phyloP scores from a whole-genome alignment of 305 asterid species.

The Fraxinus latifolia region DNA sequence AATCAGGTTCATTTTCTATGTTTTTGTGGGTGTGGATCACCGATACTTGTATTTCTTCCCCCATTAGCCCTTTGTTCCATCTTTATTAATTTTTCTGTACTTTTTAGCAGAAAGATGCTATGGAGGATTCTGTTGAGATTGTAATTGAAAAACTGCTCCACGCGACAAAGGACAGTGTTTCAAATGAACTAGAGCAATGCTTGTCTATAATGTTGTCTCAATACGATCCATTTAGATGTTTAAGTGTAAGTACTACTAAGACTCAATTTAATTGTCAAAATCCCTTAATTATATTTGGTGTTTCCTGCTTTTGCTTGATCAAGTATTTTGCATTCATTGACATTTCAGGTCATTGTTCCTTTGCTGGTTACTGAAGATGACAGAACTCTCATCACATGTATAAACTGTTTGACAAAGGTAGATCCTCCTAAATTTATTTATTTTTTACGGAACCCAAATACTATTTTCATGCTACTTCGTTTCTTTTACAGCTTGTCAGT shows the following conservation, averaged over 20 bases:
- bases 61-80: conserved; percentile 4
- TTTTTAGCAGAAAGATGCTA: conserved; percentile 62
- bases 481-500: conserved; percentile 70
- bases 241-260: conserved; percentile 59
- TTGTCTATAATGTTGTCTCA: conserved; percentile 65
- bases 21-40: conserved; percentile 6
- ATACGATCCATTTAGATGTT: conserved; percentile 86
- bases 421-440: not conserved
- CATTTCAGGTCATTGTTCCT: conserved; percentile 72
- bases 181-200: conserved; percentile 85
- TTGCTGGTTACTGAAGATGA: conserved; percentile 50
- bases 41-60: not conserved
- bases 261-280: not conserved
- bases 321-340: conserved; percentile 12
- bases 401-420: conserved; percentile 56
- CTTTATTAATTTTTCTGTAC: conserved; percentile 8
- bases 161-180: conserved; percentile 59
- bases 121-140: conserved; percentile 95
- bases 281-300: not conserved
- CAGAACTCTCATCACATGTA: conserved; percentile 49
- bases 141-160: conserved; percentile 88
- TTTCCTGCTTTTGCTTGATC: not conserved
- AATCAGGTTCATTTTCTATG: conserved; percentile 66
- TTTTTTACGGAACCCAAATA: not conserved
- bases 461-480: not conserved